Conservation (phyloP, 805 yeast genomes). For the Starmerella etchellsii region DNA sequence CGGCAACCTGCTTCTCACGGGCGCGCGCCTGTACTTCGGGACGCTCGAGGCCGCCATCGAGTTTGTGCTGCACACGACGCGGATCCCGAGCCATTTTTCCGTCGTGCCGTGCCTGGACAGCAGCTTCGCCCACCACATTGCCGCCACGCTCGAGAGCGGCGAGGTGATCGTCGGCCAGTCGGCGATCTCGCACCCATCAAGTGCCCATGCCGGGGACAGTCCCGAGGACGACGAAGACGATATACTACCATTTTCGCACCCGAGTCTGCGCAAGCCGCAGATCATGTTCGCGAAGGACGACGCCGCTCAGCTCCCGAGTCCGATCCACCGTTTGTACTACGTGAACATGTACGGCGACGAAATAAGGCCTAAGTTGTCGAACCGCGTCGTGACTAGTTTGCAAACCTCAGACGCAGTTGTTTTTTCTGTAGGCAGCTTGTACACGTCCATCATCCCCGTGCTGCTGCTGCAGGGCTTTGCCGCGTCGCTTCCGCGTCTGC, state of each 20-base stretch:
- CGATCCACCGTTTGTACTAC: slow-evolving; percentile 60
- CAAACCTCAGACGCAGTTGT: slow-evolving; percentile 41
- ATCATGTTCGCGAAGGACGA: slow-evolving; percentile 54
- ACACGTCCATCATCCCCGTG: slow-evolving; percentile 78
- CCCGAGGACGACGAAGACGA: background rate
- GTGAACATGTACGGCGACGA: slow-evolving; percentile 84
- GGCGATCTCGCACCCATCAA: slow-evolving; percentile 75
- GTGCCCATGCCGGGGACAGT: slow-evolving; percentile 5
- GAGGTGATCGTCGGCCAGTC: slow-evolving; percentile 76
- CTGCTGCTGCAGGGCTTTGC: slow-evolving; percentile 48
- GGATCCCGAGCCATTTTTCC: slow-evolving; percentile 38
- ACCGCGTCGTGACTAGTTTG: slow-evolving; percentile 43
- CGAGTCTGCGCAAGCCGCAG: slow-evolving; percentile 63
- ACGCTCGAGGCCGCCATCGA: slow-evolving; percentile 77
- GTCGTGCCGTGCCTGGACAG: slow-evolving; percentile 77
- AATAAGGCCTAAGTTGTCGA: slow-evolving; percentile 59
- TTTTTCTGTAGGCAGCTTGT: slow-evolving; percentile 75
- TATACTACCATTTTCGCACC: slow-evolving; percentile 61
- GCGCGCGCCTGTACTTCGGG: slow-evolving; percentile 69
- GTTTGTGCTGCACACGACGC: slow-evolving; percentile 50
- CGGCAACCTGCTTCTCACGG: slow-evolving; percentile 75
- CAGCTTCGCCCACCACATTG: slow-evolving; percentile 73
- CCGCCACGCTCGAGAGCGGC: slow-evolving; percentile 61
- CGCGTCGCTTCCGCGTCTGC: slow-evolving; percentile 16
- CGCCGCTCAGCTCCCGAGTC: slow-evolving; percentile 53